Conservation (phyloP, 164 flowering plant genomes). For the Vitis vinifera region ASM3070453v1 NC_081817.1:1644001-1644500, state of each 20-base stretch:
- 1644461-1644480: not conserved
- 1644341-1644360: slow-evolving; percentile 22
- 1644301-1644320: slow-evolving; percentile 1
- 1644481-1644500: not conserved
- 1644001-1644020: too few relatives aligned
- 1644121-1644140: too few relatives aligned
- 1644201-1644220: too few relatives aligned
- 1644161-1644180: too few relatives aligned
- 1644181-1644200: too few relatives aligned
- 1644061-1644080: too few relatives aligned
- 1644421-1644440: slow-evolving; percentile 50
- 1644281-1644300: not conserved
- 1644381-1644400: slow-evolving; percentile 43
- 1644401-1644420: slow-evolving; percentile 21
- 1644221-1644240: too few relatives aligned
- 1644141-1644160: too few relatives aligned
- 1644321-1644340: slow-evolving; percentile 28
- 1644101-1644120: too few relatives aligned
- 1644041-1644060: too few relatives aligned
- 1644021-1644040: too few relatives aligned
- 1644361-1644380: slow-evolving; percentile 53
- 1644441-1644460: not conserved
- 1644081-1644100: too few relatives aligned
- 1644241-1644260: not conserved
- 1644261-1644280: not conserved